Evolutionary conservation across 2,329 filamentous ascomycete genomes (phyloP).

Genomic region (Fusarium nanum): DNA sequence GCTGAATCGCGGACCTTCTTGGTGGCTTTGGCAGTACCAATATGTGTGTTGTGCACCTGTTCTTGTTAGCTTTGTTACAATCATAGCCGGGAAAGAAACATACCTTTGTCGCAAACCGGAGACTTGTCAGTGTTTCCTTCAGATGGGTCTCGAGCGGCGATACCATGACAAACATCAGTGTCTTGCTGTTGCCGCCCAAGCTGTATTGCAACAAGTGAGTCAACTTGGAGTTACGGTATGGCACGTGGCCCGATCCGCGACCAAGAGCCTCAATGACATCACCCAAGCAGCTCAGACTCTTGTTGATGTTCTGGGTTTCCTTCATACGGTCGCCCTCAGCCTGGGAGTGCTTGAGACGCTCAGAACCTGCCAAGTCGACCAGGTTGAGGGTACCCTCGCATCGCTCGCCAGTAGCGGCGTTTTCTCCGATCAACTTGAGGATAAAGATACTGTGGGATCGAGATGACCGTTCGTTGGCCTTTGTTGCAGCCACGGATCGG

Average conservation of each 20-base stretch:
- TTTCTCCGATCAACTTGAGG: slow-evolving; percentile 78
- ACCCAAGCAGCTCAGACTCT: slow-evolving; percentile 88
- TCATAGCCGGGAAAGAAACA: slow-evolving; percentile 33
- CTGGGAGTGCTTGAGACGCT: slow-evolving; percentile 87
- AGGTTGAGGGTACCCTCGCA: slow-evolving; percentile 95
- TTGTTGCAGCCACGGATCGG: slow-evolving; percentile 94
- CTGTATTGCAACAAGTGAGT: slow-evolving; percentile 96
- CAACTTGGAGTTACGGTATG: slow-evolving; percentile 96
- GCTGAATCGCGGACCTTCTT: slow-evolving; percentile 65
- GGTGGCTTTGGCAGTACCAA: slow-evolving; percentile 85
- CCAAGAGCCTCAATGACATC: slow-evolving; percentile 97
- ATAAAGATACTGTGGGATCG: slow-evolving; percentile 98
- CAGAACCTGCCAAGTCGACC: slow-evolving; percentile 93
- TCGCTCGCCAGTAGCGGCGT: slow-evolving; percentile 80
- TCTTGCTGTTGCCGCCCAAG: slow-evolving; percentile 94
- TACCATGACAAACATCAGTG: slow-evolving; percentile 99
- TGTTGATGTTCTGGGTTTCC: slow-evolving; percentile 98
- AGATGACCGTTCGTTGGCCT: slow-evolving; percentile 93
- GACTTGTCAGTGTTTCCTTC: slow-evolving; percentile 91
- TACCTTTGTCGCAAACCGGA: slow-evolving; percentile 96
- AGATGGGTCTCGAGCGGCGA: slow-evolving; percentile 91
- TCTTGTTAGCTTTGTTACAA: slow-evolving; percentile 11
- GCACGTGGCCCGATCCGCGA: slow-evolving; percentile 83
- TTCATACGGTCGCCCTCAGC: slow-evolving; percentile 88
- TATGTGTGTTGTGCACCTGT: slow-evolving; percentile 87